These are phyloP conservation scores for Sporothrix variecibatus DNA, from an alignment of 2,329 filamentous ascomycete genomes.

Conservation along the genomic window DNA sequence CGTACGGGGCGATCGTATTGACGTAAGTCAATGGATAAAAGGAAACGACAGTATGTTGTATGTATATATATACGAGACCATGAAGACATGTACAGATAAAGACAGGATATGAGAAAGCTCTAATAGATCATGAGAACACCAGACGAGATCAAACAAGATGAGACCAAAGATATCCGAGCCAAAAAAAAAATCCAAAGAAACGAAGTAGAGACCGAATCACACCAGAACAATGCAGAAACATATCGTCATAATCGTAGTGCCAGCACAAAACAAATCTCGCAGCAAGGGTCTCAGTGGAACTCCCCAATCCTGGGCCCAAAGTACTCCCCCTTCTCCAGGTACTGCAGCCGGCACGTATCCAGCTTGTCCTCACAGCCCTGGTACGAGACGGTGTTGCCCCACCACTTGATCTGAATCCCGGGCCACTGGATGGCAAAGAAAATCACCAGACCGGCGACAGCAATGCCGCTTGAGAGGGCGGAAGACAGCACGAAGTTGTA, in stretches of 20 bases:
- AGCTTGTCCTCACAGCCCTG: constrained; percentile 32
- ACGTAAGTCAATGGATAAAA: neutral
- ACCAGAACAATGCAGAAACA: neutral
- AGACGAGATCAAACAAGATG: neutral
- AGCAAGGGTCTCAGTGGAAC: constrained; percentile 21
- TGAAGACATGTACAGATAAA: neutral
- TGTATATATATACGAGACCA: neutral
- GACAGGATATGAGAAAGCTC: neutral
- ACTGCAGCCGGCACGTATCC: constrained; percentile 29
- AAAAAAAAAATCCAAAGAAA: neutral
- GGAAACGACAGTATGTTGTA: neutral
- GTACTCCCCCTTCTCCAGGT: constrained; percentile 29
- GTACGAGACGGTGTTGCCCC: constrained; percentile 46
- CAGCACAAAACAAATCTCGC: no score
- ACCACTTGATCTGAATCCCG: constrained; percentile 49
- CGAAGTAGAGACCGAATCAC: neutral
- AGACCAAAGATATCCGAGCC: neutral
- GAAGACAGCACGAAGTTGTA: constrained; percentile 53
- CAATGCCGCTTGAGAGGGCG: constrained; percentile 52
- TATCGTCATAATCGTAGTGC: neutral
- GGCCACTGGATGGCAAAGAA: constrained; percentile 55
- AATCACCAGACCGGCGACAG: constrained; percentile 54
- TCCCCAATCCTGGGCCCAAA: constrained; percentile 29
- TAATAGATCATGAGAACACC: neutral
- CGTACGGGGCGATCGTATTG: neutral